Base-by-base conservation (phyloP, 305 asterid species). In the Fraxinus nigra region DNA sequence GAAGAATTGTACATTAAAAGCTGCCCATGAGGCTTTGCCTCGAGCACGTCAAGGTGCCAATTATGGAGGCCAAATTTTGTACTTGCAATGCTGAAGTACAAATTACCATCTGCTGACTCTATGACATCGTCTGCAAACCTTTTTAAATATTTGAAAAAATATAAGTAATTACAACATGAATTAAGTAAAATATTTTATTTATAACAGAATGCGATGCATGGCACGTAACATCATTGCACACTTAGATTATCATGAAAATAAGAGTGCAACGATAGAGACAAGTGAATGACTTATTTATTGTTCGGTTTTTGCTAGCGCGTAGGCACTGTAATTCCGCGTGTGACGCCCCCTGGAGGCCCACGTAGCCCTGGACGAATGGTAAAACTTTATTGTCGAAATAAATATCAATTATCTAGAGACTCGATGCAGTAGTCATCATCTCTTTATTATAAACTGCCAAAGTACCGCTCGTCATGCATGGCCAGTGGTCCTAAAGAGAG, bases 101-200 rank as follows among this genome's bases (percentile, higher is more conserved):
- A 37, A 18, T 74, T 90, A 28, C 97, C 98, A 37, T 94, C 92
- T 26, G 82, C 83, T 74, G 93, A 87, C 82, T 81, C 97, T 3
- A 90, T 81, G 79, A 91, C 94, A 82, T 88, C 97, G 77, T 94
- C 95, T 38, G 92, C 90, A 61, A 94, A 87, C 69, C 97, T 93
- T 56, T n/a, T n/a, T 70, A 4, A 48, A 28, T 11, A 67, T 67
- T 26, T 13, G 1, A 26, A 67, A 26, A 67, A 26, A 67, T 5
- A 1, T 65, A 3, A 10, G 48, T 40, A 10, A 40, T 40, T 40
- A 40, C 48, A 2, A 10, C 48, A 10, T 40, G 48, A 40, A 40
- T 40, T 9, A 40, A 40, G 10, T 40, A 10, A 40, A 10, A 9
- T 40, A 9, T 40, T 40, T 40, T 40, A 38, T 9, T 38, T 38